Conservation (phyloP, 495 filamentous ascomycete species). For the Cercophora newfieldiana region DNA sequence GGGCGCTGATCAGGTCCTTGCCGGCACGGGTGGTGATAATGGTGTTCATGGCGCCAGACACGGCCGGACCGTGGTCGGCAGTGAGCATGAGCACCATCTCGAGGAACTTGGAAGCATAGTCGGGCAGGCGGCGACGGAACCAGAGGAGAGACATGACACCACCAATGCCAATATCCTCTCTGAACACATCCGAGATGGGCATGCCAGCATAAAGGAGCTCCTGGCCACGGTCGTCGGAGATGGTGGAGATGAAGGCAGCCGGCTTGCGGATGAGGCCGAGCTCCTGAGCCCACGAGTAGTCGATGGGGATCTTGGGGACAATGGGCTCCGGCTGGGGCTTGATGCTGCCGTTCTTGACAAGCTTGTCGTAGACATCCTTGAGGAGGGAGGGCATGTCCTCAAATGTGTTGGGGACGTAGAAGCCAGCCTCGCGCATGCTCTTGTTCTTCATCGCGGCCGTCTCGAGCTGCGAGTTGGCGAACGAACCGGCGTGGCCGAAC, state of each 20-base stretch:
- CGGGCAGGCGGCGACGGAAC: constrained; percentile 97
- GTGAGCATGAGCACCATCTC: constrained; percentile 99
- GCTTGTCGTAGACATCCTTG: constrained; percentile 75
- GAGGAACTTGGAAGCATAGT: constrained; percentile 96
- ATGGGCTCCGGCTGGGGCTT: constrained; percentile 83
- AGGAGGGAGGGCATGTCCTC: constrained; percentile 86
- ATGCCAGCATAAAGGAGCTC: constrained; percentile 98
- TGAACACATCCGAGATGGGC: constrained; percentile 99
- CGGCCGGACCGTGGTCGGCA: constrained; percentile 96
- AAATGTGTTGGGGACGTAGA: constrained; percentile 90
- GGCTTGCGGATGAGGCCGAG: constrained; percentile 99
- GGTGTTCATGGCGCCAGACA: constrained; percentile 99
- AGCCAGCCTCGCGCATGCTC: constrained; percentile 90
- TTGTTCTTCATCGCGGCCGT: constrained; percentile 96
- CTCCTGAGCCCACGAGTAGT: constrained; percentile 99
- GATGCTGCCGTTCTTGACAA: constrained; percentile 81
- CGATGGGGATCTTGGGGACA: constrained; percentile 98
- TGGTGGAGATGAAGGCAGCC: constrained; percentile 99
- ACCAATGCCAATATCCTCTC: constrained; percentile 96
- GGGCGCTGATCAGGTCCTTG: constrained; percentile 93
- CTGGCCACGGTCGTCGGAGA: constrained; percentile 99
- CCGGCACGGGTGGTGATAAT: constrained; percentile 99
- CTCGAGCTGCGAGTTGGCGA: constrained; percentile 98
- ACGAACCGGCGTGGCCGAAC: constrained; percentile 97
- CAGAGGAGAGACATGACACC: constrained; percentile 99